A percentile compares a stretch with the other conserved stretches of the same genome.
Evolutionary conservation across 164 flowering plant genomes (phyloP).

Genomic region (Liriodendron chinense): DNA sequence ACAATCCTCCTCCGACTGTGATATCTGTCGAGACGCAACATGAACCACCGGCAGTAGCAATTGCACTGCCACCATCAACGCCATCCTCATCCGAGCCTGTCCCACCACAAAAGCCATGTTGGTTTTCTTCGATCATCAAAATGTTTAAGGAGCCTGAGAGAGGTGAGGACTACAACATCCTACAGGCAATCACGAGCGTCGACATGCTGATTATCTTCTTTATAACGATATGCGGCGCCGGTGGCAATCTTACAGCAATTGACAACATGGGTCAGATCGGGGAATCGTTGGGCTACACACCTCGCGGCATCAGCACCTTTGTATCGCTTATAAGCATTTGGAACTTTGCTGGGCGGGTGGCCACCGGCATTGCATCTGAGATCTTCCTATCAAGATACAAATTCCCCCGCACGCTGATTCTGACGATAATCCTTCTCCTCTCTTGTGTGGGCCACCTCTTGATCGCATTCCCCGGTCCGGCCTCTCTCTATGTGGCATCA

Average conservation of each 20-base stretch:
- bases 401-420: slow-evolving; percentile 52
- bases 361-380: slow-evolving; percentile 52
- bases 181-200: slow-evolving; percentile 54
- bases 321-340: slow-evolving; percentile 65
- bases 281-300: slow-evolving; percentile 39
- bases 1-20: neutral
- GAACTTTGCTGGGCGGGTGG: slow-evolving; percentile 55
- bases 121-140: slow-evolving; percentile 19
- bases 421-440: slow-evolving; percentile 37
- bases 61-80: neutral
- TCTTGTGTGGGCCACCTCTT: slow-evolving; percentile 52
- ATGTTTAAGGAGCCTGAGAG: slow-evolving; percentile 44
- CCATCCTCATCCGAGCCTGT: too few relatives aligned
- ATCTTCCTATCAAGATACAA: slow-evolving; percentile 37
- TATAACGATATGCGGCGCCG: slow-evolving; percentile 50
- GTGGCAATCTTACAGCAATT: slow-evolving; percentile 52
- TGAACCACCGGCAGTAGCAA: neutral
- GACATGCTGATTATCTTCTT: slow-evolving; percentile 61
- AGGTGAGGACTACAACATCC: slow-evolving; percentile 62
- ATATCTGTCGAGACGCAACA: neutral
- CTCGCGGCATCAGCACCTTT: slow-evolving; percentile 41
- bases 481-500: slow-evolving; percentile 48
- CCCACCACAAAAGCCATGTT: neutral
- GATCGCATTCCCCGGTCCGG: slow-evolving; percentile 47
- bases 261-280: slow-evolving; percentile 75